Evolutionary conservation across 2,329 filamentous ascomycete species (phyloP), one percentile per base, ranked within the genome.

Genomic region (Teratosphaeria zuluensis): DNA sequence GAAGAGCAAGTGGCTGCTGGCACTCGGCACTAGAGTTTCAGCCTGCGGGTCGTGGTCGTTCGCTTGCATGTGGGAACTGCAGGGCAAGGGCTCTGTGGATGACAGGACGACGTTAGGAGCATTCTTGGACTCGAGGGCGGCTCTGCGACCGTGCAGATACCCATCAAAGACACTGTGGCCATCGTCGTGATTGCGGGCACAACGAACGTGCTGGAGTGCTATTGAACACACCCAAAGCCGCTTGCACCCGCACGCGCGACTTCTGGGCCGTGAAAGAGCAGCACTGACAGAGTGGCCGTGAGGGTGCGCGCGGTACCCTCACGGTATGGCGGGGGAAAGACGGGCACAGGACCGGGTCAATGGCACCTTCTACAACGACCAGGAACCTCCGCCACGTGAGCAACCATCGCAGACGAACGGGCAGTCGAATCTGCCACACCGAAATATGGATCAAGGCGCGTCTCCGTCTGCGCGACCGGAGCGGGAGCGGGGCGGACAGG

Each of bases 301-400:
- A 48, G 42, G 42, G 42, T 48, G 42, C 42, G 42, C 42, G 2
- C 4, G 42, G 42, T 48, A 48, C 42, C 42, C 42, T 48, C 42
- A 48, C 42, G 42, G 42, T 48, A 48, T 48, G 42, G 42, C 42
- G 19, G 42, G 42, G 55, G 67, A 65, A 57, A 64, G 68, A 53
- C 56, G 66, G 57, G 61, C 65, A 62, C 60, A 62, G 46, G 65
- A 63, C 59, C 64, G 64, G 57, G 58, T 57, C 31, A 64, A 65
- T 58, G 63, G 64, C 58, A 58, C 62, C 19, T 61, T 56, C 59
- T 58, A 65, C 59, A 56, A 67, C 54, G 63, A 66, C 28, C 54
- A 52, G 21, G 46, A 51, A 9, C 46, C 54, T 3, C 38, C 53
- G 31, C 55, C 58, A 32, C 62, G 57, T 42, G 54, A 62, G 32